These are phyloP conservation scores for Phycomyces nitens DNA, from an alignment of 192 early-diverging fungal genomes.

Conservation along the genomic window DNA sequence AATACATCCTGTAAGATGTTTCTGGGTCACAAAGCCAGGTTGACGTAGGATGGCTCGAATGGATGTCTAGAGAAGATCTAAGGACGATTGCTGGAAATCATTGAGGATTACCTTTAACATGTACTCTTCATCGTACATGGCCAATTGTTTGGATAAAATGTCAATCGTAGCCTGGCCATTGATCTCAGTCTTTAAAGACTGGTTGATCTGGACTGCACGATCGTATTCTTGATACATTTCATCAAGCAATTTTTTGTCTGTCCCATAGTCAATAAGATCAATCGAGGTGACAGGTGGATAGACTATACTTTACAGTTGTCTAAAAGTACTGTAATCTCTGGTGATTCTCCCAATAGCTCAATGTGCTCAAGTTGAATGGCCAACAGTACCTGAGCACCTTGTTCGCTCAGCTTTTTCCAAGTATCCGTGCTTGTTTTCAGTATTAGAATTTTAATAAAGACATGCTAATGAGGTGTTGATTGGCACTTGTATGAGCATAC, in stretches of 20 bases:
- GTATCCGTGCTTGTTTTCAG: background rate
- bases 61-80: constrained; percentile 1
- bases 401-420: background rate
- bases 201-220: background rate
- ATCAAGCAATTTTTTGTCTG: background rate
- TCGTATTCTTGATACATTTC: background rate
- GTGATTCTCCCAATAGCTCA: too few species aligned
- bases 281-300: background rate
- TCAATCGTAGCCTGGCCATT: background rate
- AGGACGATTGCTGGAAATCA: background rate
- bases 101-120: constrained; percentile 1
- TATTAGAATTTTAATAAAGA: too few species aligned
- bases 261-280: background rate
- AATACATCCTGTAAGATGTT: constrained; percentile 23
- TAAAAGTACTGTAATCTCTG: background rate
- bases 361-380: background rate
- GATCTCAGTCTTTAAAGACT: background rate
- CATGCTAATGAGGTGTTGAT: too few species aligned
- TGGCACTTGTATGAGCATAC: background rate
- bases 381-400: background rate
- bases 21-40: constrained; percentile 12
- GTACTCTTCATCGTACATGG: background rate
- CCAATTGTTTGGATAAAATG: background rate
- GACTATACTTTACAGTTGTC: background rate
- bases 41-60: constrained; percentile 12